These are phyloP conservation scores for Auricularia sp. DNA, from an alignment of 768 basidiomycete species.

Conservation along the genomic window DNA sequence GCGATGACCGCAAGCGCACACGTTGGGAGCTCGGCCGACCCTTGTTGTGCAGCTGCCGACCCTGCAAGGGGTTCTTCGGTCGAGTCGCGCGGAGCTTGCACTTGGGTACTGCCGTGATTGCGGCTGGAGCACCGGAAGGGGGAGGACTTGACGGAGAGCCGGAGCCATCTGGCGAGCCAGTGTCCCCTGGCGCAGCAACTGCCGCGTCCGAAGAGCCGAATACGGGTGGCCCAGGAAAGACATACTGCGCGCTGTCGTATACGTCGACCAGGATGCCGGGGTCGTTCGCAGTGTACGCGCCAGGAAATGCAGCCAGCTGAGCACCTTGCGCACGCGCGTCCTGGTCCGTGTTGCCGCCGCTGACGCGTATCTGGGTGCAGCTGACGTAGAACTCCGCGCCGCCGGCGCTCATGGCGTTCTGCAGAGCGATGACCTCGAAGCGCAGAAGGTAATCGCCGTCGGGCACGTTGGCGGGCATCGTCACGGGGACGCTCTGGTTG, in stretches of 20 bases:
- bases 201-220: neutral
- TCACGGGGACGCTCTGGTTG: conserved; percentile 23
- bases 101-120: no score
- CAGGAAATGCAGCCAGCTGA: neutral
- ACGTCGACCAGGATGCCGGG: neutral
- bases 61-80: no score
- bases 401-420: neutral
- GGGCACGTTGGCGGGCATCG: conserved; percentile 33
- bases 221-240: neutral
- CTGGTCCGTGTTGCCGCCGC: neutral
- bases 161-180: no score
- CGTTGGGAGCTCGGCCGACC: no score
- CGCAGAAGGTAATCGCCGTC: conserved; percentile 48
- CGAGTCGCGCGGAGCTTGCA: no score
- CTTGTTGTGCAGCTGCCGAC: no score
- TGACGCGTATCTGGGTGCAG: neutral
- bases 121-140: no score
- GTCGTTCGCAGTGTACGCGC: neutral
- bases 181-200: no score
- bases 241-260: neutral
- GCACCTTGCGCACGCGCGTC: neutral
- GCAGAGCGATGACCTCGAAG: neutral
- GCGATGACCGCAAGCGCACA: no score
- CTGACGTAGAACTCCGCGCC: neutral
- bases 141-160: no score